Evolutionary conservation across 176 grass and related monocot genomes (phyloP).

Genomic region (Hsuehochloa calcarea): DNA sequence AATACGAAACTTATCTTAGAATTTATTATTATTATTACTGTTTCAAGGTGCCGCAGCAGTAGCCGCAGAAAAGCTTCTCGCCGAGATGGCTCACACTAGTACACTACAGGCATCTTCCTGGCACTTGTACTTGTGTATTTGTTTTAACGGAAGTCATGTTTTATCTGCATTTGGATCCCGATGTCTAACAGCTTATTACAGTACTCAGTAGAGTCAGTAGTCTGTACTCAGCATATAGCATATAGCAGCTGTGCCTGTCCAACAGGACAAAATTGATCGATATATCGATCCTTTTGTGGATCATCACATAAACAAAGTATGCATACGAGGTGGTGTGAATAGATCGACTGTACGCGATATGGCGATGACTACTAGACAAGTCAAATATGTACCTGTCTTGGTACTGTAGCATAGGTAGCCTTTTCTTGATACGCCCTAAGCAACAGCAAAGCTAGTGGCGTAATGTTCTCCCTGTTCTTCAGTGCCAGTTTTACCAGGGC

Average conservation of each 20-base stretch:
- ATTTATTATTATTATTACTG: too few species aligned
- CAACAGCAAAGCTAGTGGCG: conserved; percentile 6
- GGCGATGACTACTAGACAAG: background rate
- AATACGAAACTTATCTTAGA: too few species aligned
- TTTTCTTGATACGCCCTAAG: conserved; percentile 36
- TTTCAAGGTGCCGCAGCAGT: too few species aligned
- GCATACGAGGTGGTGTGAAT: background rate
- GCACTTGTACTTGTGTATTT: too few species aligned
- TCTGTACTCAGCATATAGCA: background rate
- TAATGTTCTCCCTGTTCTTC: background rate
- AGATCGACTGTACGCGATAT: background rate
- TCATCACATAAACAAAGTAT: background rate
- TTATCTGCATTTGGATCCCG: background rate
- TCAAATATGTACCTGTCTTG: background rate
- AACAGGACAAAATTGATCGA: too few species aligned
- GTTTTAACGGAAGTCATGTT: too few species aligned
- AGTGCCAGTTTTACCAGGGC: conserved; percentile 2
- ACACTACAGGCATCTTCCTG: too few species aligned
- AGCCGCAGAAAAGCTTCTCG: too few species aligned
- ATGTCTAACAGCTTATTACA: background rate
- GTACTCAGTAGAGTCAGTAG: background rate
- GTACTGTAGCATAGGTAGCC: background rate
- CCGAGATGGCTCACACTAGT: too few species aligned
- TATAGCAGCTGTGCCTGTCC: background rate
- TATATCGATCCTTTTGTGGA: background rate